Evolutionary conservation across 2,329 filamentous ascomycete species (phyloP), one percentile per base, ranked within the genome.

Genomic region (Xylaria sp.): DNA sequence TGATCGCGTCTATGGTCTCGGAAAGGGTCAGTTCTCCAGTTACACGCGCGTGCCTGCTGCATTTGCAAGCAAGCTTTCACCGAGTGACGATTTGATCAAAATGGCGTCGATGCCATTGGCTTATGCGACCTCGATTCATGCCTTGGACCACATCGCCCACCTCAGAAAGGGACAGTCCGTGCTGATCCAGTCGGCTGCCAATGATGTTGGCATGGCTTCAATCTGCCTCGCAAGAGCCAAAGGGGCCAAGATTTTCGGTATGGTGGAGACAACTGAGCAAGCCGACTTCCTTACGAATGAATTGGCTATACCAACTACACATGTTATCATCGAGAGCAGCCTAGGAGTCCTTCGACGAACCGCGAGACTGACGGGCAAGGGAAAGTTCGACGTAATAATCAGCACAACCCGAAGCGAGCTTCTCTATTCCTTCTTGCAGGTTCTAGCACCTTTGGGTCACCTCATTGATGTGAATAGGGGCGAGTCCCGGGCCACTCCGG

Each of bases 111-210:
- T 72, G 55, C 70, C 68, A 1, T 35, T 70, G 3, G 67, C 65
- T 0, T 70, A 65, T 30, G 61, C 62, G 48, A 69, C 72, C 0
- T 70, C 71, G 1, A 39, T 71, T 9, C 69, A 73, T 51, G 67
- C 63, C 2, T 61, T 74, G 5, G 62, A 68, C 3, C 54, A 71
- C 46, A 48, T 70, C 18, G 63, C 68, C 0, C 54, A 54, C 1
- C 48, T 72, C 5, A 50, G 46, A n/a, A 56, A 62, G 39, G 65
- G 67, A 4, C 48, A 69, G 52, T 63, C 47, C 10, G 63, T 71
- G 2, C 56, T 72, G 1, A 66, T 72, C 4, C 69, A 70, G 48
- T 66, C 68, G 0, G 69, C 56, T 3, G 55, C 67, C 3, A 63
- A 58, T 3, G 65, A 60, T 23, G 52, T 70, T 1, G 70, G 70